phyloP scores from a whole-genome alignment of 768 basidiomycete genomes.

The Auricularia sp. region DNA sequence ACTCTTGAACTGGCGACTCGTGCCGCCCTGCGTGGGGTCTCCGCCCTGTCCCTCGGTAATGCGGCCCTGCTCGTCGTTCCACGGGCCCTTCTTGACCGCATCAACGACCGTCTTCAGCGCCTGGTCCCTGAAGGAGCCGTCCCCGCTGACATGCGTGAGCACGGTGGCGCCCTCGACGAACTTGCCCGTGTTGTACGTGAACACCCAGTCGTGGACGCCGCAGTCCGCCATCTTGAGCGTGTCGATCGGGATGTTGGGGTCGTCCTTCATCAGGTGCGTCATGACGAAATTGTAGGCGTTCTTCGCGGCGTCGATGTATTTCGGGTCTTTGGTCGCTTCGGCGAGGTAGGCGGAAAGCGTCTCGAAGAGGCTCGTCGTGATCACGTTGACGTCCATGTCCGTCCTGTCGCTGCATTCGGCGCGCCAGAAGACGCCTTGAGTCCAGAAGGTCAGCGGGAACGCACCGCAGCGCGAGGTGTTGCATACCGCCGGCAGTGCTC shows the following conservation, averaged over 20 bases:
- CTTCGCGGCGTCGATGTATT: slow-evolving; percentile 38
- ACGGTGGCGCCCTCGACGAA: slow-evolving; percentile 43
- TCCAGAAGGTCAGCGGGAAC: neutral
- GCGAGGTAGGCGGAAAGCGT: slow-evolving; percentile 13
- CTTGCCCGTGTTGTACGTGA: slow-evolving; percentile 49
- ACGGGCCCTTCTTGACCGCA: slow-evolving; percentile 33
- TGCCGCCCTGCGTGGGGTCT: neutral
- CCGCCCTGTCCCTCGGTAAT: slow-evolving; percentile 36
- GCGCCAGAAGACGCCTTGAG: slow-evolving; percentile 42
- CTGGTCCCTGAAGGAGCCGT: slow-evolving; percentile 30
- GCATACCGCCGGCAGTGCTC: slow-evolving; percentile 40
- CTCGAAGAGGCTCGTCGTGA: neutral
- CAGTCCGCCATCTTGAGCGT: slow-evolving; percentile 39
- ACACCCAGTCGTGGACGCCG: slow-evolving; percentile 37
- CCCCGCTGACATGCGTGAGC: slow-evolving; percentile 32
- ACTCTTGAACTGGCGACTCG: neutral
- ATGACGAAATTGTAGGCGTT: slow-evolving; percentile 40
- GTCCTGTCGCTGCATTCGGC: slow-evolving; percentile 32
- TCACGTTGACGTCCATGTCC: slow-evolving; percentile 43
- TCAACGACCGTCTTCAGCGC: slow-evolving; percentile 30
- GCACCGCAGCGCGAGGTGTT: neutral
- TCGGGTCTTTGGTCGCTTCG: slow-evolving; percentile 33
- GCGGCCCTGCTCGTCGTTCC: slow-evolving; percentile 41
- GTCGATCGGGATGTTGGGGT: slow-evolving; percentile 35
- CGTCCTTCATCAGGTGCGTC: slow-evolving; percentile 31